These are phyloP conservation scores for Beta vulgaris DNA, from an alignment of 148 eudicot species.

Conservation along the genomic window DNA sequence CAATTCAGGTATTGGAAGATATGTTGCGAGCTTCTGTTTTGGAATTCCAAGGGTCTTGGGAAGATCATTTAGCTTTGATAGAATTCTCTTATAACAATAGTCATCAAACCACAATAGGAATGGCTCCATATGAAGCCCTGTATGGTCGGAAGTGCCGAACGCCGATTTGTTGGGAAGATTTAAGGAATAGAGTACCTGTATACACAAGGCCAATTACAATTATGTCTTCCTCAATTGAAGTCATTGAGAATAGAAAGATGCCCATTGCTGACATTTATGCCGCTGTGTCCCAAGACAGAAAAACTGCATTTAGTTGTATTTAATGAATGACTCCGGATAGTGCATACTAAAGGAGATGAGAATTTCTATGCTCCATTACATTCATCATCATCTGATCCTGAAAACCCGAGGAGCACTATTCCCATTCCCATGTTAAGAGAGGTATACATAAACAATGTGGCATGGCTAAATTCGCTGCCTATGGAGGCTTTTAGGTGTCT, in stretches of 20 bases:
- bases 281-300: neutral
- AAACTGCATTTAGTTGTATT: neutral
- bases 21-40: no score
- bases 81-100: no score
- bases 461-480: constrained; percentile 4
- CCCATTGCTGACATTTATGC: neutral
- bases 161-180: no score
- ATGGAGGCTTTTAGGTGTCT: neutral
- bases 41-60: no score
- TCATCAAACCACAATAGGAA: no score
- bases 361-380: neutral
- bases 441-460: neutral
- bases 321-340: neutral
- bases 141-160: no score
- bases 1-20: no score
- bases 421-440: neutral
- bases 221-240: neutral
- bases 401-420: neutral
- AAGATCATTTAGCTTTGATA: no score
- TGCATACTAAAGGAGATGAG: neutral
- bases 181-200: no score
- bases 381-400: neutral
- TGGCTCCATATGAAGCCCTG: no score
- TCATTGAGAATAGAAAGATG: neutral
- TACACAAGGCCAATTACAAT: no score